Evolutionary conservation across 2,329 filamentous ascomycete species (phyloP), one percentile per base, ranked within the genome.

Genomic region (Zalaria obscura): DNA sequence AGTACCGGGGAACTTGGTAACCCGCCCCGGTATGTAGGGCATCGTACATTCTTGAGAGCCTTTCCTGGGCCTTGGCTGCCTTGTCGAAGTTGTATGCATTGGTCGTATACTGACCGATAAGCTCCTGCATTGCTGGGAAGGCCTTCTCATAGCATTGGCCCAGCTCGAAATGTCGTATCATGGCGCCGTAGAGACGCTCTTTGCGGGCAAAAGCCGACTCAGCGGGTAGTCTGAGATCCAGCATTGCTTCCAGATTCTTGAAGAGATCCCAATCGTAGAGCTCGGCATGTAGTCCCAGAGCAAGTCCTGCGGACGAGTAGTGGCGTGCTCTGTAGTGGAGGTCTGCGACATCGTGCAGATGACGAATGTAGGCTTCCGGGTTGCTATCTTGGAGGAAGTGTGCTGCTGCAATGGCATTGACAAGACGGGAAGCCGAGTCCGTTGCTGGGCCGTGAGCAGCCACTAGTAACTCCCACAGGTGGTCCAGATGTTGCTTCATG

Each of bases 341-440:
- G 33, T 77, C 68, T 2, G 87, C 84, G 18, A 96, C 72, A 59
- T 95, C 87, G 56, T 96, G 89, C 9, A 96, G 88, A 54, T 96
- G 95, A 49, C 87, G 81, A 48, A 94, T 83, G 60, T 94, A 96
- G 43, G 95, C 94, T 54, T 95, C 88, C 58, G 94, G 87, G 55
- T 93, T 93, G 50, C 93, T 84, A 81, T 95, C 93, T 56, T 95
- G 87, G 51, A 96, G 72, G 62, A 95, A 96, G 52, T 95, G 86
- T 88, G 96, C 95, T 26, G 96, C 68, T 42, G 85, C 78, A 40
- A 96, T 66, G 1, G 86, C 85, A 59, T 95, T 87, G 61, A 94
- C 84, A 48, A 93, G 83, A 46, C 83, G 77, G 5, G 82, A 81
- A 1, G 83, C 79, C 55, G 94, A 86, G 36, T 56, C 57, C 38